Evolutionary conservation across 306 rosid genomes (phyloP), one percentile per base, ranked within the genome.

Genomic region (Amphicarpaea edgeworthii): DNA sequence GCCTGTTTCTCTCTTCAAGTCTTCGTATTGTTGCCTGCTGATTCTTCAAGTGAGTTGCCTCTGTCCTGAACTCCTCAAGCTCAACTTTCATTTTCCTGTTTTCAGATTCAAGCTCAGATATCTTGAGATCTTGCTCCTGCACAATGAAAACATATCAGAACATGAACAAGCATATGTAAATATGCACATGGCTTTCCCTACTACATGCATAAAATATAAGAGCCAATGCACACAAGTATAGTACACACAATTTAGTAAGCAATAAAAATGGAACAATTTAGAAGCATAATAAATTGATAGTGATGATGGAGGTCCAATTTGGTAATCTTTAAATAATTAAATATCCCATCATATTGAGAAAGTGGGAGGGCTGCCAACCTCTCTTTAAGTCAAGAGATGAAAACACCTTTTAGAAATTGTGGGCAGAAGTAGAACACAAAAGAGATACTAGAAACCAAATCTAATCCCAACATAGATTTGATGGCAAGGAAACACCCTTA

Each of bases 11-110:
- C 72, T 95, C 99, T 83, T 95, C 99, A 75, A 95, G 98, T 81
- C 97, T 86, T 77, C 99, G 83, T 85, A 95, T 95, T 42, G 99
- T 95, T 79, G 97, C 99, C 85, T 92, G 99, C 86, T 95, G 99
- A 88, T 92, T 95, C 86, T 90, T 95, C 68, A 95, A 85, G 91
- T 95, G 97, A 73, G 98, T 85, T 75, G 99, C 93, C 86, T 95
- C 99, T 43, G 99, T 90, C 86, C 99, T 85, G 80, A 89, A 95
- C 81, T 95, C 99, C 85, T 95, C 99, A 72, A 95, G 99, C 83
- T 95, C 99, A 57, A 95, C 93, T 90, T 95, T 93, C 99, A 95
- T 95, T 89, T 92, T 92, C 68, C 93, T 85, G 84, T 95, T 95
- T 75, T 92, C 98, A 70, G 96, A 92, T 82, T 95, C 99, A 80